phyloP scores from a whole-genome alignment of 192 early-diverging fungal species.

The Coemansia sp. region DNA sequence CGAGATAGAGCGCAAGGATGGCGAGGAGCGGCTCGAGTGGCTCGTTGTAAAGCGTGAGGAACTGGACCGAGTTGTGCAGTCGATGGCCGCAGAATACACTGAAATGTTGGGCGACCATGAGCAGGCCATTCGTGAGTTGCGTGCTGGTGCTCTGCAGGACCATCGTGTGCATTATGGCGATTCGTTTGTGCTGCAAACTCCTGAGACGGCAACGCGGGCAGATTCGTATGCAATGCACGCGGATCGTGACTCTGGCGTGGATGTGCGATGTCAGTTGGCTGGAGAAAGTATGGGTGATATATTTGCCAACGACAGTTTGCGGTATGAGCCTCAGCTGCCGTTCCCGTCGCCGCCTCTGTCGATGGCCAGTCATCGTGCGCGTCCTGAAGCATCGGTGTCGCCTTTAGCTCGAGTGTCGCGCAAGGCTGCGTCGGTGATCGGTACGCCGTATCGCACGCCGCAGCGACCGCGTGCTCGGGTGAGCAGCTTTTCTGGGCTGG shows the following conservation, averaged over 20 bases:
- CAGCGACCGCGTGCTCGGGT: constrained; percentile 8
- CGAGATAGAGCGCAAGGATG: no score
- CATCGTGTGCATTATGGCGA: constrained; percentile 2
- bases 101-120: constrained; percentile 48
- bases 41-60: background rate
- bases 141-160: constrained; percentile 9
- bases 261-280: background rate
- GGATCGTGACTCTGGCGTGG: constrained; percentile 8
- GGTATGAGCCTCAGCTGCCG: background rate
- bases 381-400: constrained; percentile 33
- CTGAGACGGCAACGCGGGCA: background rate
- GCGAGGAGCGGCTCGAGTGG: background rate
- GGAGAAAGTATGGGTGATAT: constrained; percentile 38
- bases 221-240: background rate
- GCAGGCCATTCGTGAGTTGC: constrained; percentile 21
- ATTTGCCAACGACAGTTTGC: constrained; percentile 24
- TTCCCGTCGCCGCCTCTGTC: constrained; percentile 31
- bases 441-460: constrained; percentile 8
- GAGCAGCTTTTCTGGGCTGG: constrained; percentile 38
- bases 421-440: constrained; percentile 42
- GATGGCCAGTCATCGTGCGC: background rate
- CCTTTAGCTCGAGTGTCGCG: background rate
- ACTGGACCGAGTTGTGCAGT: constrained; percentile 5
- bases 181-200: background rate
- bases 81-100: constrained; percentile 26